Conservation (phyloP, 2,329 filamentous ascomycete genomes). For the Beauveria rudraprayagi region DNA sequence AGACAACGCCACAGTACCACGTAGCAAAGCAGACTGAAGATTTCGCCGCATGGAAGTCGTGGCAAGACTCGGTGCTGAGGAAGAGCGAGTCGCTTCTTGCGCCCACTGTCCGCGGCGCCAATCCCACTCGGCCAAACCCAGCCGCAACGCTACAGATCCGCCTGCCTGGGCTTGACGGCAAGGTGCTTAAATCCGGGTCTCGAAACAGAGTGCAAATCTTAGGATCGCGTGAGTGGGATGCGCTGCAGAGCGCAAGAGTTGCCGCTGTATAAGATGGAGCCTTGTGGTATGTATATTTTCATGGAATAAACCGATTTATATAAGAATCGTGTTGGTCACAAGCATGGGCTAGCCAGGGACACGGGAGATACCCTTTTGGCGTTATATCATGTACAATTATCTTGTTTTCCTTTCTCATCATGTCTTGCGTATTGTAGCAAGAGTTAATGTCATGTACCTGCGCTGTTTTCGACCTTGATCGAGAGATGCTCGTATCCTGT, state of each 20-base stretch:
- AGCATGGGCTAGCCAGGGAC: background rate
- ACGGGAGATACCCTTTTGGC: conserved; percentile 4
- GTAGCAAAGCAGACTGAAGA: conserved; percentile 58
- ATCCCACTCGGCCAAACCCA: conserved; percentile 16
- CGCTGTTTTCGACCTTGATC: too few species aligned
- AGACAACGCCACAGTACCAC: conserved; percentile 56
- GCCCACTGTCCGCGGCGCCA: conserved; percentile 10
- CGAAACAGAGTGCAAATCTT: conserved; percentile 41
- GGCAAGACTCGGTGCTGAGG: conserved; percentile 46
- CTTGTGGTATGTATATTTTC: conserved; percentile 8
- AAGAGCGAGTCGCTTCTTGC: conserved; percentile 36
- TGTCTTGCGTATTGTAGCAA: background rate
- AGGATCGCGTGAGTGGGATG: conserved; percentile 48
- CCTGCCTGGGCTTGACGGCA: conserved; percentile 36
- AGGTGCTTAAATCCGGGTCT: conserved; percentile 28
- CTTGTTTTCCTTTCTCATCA: background rate
- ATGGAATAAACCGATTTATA: background rate
- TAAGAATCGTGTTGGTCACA: background rate
- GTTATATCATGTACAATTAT: conserved; percentile 9
- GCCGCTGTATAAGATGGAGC: conserved; percentile 19
- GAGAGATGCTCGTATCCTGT: background rate
- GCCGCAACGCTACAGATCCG: conserved; percentile 44
- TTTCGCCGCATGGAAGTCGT: conserved; percentile 52
- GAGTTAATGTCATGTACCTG: background rate
- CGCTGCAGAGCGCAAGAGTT: conserved; percentile 36